Evolutionary conservation across 768 basidiomycete species (phyloP).

Genomic region (Pulveroboletus sp.): DNA sequence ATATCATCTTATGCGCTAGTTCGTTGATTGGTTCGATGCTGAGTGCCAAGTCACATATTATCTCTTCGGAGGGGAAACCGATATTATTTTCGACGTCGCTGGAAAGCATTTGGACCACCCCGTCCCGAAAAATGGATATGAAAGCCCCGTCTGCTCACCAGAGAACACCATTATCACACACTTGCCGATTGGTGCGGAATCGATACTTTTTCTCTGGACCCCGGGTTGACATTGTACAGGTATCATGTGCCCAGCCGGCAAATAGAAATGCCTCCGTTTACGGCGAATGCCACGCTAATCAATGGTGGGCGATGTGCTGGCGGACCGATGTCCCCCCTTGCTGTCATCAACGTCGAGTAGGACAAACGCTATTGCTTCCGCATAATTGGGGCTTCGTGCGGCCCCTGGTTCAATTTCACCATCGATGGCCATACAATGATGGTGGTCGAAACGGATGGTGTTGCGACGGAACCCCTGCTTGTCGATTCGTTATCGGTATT

Average conservation of each 20-base stretch:
- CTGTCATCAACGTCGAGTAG: constrained; percentile 32
- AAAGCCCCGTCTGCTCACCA: not conserved
- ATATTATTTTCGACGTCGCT: not conserved
- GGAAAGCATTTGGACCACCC: not conserved
- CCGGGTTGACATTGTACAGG: constrained; percentile 6
- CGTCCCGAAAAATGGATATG: not conserved
- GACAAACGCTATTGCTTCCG: constrained; percentile 40
- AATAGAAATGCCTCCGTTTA: constrained; percentile 2
- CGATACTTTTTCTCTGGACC: constrained; percentile 27
- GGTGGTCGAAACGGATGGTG: constrained; percentile 42
- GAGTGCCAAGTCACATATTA: constrained; percentile 4
- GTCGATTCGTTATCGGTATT: constrained; percentile 37
- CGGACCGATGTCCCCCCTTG: constrained; percentile 25
- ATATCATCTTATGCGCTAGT: not conserved
- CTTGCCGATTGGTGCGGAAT: constrained; percentile 27
- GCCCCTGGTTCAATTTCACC: constrained; percentile 28
- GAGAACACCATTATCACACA: constrained; percentile 47
- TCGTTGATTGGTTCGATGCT: not conserved
- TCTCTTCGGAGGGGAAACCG: not conserved
- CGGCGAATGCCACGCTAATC: constrained; percentile 33
- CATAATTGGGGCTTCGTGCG: constrained; percentile 34
- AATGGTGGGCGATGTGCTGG: constrained; percentile 34
- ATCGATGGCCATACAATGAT: constrained; percentile 28
- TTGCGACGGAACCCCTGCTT: constrained; percentile 35
- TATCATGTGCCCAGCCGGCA: constrained; percentile 15